Percentiles rank a stretch among this genome's conserved stretches.
Conservation (phyloP, 306 rosid species). For the Delonix regia region DNA sequence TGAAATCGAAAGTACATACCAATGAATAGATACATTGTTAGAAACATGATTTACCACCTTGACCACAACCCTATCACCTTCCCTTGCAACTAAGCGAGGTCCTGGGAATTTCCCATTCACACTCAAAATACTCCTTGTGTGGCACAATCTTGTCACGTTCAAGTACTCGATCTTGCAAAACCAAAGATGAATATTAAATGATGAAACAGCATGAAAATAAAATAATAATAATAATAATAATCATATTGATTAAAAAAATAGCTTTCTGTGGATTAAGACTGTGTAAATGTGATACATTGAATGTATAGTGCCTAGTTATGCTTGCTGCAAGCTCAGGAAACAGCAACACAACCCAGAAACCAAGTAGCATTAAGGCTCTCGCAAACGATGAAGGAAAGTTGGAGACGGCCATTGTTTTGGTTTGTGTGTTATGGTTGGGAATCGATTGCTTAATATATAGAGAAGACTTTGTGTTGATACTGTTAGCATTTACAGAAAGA, state of each 20-base stretch:
- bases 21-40: conserved; percentile 73
- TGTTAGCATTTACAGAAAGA: not conserved
- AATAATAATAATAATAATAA: conserved; percentile 16
- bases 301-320: conserved; percentile 74
- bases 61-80: conserved; percentile 71
- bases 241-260: too few species aligned
- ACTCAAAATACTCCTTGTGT: conserved; percentile 64
- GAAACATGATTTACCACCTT: conserved; percentile 70
- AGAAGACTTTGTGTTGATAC: not conserved
- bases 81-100: conserved; percentile 72
- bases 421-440: conserved; percentile 19
- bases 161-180: conserved; percentile 56
- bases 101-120: conserved; percentile 82
- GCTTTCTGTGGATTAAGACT: not conserved
- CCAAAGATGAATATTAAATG: not conserved
- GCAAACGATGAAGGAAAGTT: conserved; percentile 25
- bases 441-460: not conserved
- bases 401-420: conserved; percentile 41
- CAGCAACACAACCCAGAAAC: conserved; percentile 37
- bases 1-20: conserved; percentile 47
- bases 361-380: conserved; percentile 39
- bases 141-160: conserved; percentile 72
- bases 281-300: conserved; percentile 54
- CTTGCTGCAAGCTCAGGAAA: conserved; percentile 56
- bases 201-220: not conserved